phyloP scores from a whole-genome alignment of 129 eudicot species.

The Flaveria robusta region DNA sequence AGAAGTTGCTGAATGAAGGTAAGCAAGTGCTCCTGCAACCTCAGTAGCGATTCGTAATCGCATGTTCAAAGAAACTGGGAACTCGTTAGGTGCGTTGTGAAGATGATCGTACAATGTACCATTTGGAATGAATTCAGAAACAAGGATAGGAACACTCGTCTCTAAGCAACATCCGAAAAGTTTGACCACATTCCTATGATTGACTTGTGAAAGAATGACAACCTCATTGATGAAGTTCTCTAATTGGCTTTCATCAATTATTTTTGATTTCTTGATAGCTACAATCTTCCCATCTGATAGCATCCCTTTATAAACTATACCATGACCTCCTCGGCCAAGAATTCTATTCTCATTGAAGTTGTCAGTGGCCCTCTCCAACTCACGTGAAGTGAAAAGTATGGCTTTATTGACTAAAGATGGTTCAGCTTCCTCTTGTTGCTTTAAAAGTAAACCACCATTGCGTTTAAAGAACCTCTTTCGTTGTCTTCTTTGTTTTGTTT shows the following conservation, averaged over 20 bases:
- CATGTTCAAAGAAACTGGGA: constrained; percentile 18
- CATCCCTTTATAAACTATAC: constrained; percentile 41
- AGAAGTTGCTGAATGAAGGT: constrained; percentile 31
- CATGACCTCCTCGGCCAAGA: constrained; percentile 41
- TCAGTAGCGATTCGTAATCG: constrained; percentile 34
- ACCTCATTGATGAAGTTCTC: constrained; percentile 42
- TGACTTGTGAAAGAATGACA: constrained; percentile 38
- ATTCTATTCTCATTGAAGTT: constrained; percentile 25
- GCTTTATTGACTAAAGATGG: constrained; percentile 28
- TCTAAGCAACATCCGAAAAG: constrained; percentile 41
- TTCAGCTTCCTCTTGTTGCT: constrained; percentile 30
- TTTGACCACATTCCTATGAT: constrained; percentile 39
- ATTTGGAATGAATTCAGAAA: constrained; percentile 41
- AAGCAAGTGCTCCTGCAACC: constrained; percentile 36
- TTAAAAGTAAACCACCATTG: constrained; percentile 39
- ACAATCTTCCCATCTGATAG: constrained; percentile 30
- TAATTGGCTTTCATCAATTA: constrained; percentile 26
- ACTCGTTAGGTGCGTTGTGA: constrained; percentile 16
- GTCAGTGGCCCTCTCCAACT: constrained; percentile 36
- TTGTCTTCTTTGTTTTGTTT: constrained; percentile 9
- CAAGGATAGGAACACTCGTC: constrained; percentile 36
- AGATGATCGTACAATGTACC: constrained; percentile 37
- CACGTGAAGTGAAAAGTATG: constrained; percentile 31
- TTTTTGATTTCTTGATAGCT: constrained; percentile 33
- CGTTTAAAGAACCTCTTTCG: constrained; percentile 28